Evolutionary conservation across 2,329 filamentous ascomycete genomes (phyloP).

Genomic region (Ophiognomonia clavigignenti-juglandacearum): DNA sequence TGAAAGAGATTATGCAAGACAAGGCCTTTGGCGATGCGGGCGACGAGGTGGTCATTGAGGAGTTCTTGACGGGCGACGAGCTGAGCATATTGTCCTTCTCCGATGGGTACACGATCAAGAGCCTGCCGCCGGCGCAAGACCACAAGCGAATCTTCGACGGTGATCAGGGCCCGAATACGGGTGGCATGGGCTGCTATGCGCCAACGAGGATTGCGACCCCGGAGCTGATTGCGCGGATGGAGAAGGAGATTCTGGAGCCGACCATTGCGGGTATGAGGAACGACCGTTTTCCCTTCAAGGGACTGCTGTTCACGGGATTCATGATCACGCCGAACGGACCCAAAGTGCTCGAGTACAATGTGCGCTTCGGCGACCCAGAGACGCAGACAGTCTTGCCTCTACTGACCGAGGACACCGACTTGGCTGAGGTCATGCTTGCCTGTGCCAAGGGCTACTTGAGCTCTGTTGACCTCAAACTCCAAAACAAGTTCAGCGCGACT

Average conservation of each 20-base stretch:
- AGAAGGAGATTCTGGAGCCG: conserved; percentile 79
- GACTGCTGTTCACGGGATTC: conserved; percentile 81
- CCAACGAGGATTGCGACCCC: conserved; percentile 76
- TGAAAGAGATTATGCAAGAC: conserved; percentile 87
- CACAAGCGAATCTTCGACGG: conserved; percentile 94
- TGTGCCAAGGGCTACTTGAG: conserved; percentile 73
- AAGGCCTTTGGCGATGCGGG: conserved; percentile 83
- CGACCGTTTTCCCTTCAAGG: conserved; percentile 69
- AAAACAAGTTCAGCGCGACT: conserved; percentile 72
- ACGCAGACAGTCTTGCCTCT: conserved; percentile 82
- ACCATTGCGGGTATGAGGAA: conserved; percentile 84
- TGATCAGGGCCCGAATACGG: conserved; percentile 88
- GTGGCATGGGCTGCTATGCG: conserved; percentile 96
- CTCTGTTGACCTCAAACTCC: conserved; percentile 62
- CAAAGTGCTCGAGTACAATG: conserved; percentile 87
- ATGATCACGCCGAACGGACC: conserved; percentile 84
- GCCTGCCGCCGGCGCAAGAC: conserved; percentile 87
- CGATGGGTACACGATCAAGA: conserved; percentile 80
- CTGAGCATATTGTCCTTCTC: conserved; percentile 87
- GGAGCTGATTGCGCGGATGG: conserved; percentile 71
- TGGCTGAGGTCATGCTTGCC: conserved; percentile 84
- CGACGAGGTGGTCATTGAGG: conserved; percentile 90
- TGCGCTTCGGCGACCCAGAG: conserved; percentile 88
- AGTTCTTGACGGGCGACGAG: conserved; percentile 87
- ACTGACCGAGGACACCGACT: conserved; percentile 71